phyloP scores from a whole-genome alignment of 2,329 filamentous ascomycete species.

The Didymella segeticola region DNA sequence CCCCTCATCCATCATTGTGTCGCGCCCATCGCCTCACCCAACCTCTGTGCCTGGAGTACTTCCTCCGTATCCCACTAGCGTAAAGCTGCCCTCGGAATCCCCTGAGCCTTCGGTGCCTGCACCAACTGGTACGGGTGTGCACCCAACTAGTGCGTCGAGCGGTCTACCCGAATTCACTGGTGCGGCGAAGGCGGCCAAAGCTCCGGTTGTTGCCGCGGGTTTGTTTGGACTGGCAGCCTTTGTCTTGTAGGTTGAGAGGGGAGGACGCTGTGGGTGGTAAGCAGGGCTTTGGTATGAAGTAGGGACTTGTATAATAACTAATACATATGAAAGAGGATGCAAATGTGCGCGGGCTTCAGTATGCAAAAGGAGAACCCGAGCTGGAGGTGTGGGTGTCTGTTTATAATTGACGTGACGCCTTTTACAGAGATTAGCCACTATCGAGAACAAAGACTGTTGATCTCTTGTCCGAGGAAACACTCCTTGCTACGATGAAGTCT shows the following conservation, averaged over 20 bases:
- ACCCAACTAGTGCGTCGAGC: neutral
- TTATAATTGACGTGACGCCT: too few relatives aligned
- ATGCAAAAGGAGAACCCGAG: too few relatives aligned
- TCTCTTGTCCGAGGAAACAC: too few relatives aligned
- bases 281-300: neutral
- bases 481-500: too few relatives aligned
- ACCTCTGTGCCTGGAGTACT: conserved; percentile 2
- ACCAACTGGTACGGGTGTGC: conserved; percentile 14
- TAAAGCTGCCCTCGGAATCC: neutral
- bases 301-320: too few relatives aligned
- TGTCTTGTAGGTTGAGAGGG: conserved; percentile 21
- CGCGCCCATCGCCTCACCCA: conserved; percentile 1
- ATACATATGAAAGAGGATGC: too few relatives aligned
- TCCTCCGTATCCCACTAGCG: conserved; percentile 21
- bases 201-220: conserved; percentile 24
- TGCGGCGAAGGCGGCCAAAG: conserved; percentile 24
- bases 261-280: too few relatives aligned
- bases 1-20: conserved; percentile 10
- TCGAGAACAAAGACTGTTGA: too few relatives aligned
- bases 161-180: conserved; percentile 26
- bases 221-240: conserved; percentile 28
- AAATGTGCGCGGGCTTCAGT: too few relatives aligned
- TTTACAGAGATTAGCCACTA: too few relatives aligned
- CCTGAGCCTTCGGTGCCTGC: neutral
- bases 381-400: too few relatives aligned